These are phyloP conservation scores for Calonectria pauciramosa DNA, from an alignment of 2,329 filamentous ascomycete genomes.

Conservation along the genomic window DNA sequence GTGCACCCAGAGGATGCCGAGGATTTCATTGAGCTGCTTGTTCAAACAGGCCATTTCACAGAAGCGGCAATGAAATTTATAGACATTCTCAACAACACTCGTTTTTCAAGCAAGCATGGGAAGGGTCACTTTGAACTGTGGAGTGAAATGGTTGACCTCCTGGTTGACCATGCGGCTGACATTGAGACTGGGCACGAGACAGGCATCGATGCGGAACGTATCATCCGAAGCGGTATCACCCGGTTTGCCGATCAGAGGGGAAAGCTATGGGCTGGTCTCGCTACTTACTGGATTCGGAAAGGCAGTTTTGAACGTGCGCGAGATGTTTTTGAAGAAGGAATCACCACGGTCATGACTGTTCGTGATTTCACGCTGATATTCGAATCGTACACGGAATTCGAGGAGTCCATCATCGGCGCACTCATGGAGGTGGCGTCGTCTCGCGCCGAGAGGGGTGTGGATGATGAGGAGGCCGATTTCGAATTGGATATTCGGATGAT, in stretches of 20 bases:
- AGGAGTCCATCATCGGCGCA: conserved; percentile 93
- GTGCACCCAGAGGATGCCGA: conserved; percentile 95
- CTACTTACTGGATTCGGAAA: conserved; percentile 95
- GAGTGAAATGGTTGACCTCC: conserved; percentile 96
- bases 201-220: conserved; percentile 91
- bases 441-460: conserved; percentile 82
- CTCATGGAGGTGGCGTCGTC: conserved; percentile 89
- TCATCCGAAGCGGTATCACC: conserved; percentile 91
- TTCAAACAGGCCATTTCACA: conserved; percentile 86
- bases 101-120: conserved; percentile 91
- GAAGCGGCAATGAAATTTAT: conserved; percentile 95
- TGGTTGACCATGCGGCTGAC: conserved; percentile 91
- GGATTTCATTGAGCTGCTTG: conserved; percentile 92
- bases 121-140: conserved; percentile 97
- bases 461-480: conserved; percentile 89
- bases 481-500: conserved; percentile 98
- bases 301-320: conserved; percentile 93
- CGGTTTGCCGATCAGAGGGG: conserved; percentile 95
- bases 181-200: conserved; percentile 85
- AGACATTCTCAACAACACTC: conserved; percentile 88
- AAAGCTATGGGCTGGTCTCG: conserved; percentile 93
- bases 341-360: conserved; percentile 98
- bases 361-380: conserved; percentile 97
- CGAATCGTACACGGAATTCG: conserved; percentile 95
- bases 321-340: conserved; percentile 95